phyloP scores from a whole-genome alignment of 768 basidiomycete species.

The Paxillus involutus region DNA sequence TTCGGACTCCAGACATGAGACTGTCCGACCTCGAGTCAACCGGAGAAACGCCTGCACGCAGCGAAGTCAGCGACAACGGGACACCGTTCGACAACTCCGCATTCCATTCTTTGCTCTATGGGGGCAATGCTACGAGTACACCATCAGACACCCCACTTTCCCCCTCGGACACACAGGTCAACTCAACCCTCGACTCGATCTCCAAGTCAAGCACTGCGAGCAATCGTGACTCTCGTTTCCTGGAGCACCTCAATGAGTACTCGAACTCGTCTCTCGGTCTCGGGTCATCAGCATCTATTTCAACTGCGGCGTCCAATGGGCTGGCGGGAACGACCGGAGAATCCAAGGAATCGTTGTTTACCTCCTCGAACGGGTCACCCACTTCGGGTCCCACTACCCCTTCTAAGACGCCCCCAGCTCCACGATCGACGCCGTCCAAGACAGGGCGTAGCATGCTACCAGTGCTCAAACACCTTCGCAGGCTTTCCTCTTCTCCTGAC shows the following conservation, averaged over 20 bases:
- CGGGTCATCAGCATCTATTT: conserved; percentile 8
- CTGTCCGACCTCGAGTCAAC: conserved; percentile 15
- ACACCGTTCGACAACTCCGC: conserved; percentile 23
- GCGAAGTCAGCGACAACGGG: conserved; percentile 7
- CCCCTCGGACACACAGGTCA: conserved; percentile 3
- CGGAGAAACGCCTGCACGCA: conserved; percentile 13
- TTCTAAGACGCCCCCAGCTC: conserved; percentile 17
- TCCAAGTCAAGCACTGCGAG: not conserved
- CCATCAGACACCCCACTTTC: conserved; percentile 9
- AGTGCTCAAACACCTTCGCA: conserved; percentile 24
- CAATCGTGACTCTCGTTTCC: conserved; percentile 15
- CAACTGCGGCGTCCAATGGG: conserved; percentile 9
- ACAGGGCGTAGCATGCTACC: conserved; percentile 30
- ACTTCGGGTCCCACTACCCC: conserved; percentile 25
- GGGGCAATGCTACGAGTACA: not conserved
- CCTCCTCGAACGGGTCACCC: conserved; percentile 22
- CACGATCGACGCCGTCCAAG: not conserved
- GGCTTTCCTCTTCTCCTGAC: conserved; percentile 26
- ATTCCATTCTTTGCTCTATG: conserved; percentile 8
- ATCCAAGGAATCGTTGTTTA: conserved; percentile 30
- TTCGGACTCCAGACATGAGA: conserved; percentile 13
- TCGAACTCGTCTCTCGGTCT: conserved; percentile 6
- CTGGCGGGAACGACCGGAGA: conserved; percentile 9
- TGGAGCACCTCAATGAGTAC: conserved; percentile 22
- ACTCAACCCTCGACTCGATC: conserved; percentile 10